Conservation (phyloP, 345 rosid species). For the Euphorbia lathyris region DNA sequence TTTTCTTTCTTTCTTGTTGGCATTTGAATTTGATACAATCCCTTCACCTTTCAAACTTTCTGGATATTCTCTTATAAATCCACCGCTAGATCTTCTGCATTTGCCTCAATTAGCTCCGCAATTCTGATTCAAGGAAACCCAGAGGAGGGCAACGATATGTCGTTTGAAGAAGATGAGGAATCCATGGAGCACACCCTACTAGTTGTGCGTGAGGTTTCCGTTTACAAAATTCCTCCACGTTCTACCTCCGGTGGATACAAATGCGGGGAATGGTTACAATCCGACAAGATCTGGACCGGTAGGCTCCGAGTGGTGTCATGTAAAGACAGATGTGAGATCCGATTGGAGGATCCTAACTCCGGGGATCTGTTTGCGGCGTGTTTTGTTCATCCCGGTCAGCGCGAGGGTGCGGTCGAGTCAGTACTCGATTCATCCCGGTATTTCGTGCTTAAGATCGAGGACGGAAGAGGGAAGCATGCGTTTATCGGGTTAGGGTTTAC, state of each 20-base stretch:
- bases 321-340: conserved; percentile 97
- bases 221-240: conserved; percentile 93
- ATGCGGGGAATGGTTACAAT: conserved; percentile 98
- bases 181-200: conserved; percentile 88
- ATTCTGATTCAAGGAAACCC: too few species aligned
- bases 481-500: conserved; percentile 89
- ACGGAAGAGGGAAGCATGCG: conserved; percentile 91
- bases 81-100: neutral
- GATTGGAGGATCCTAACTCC: conserved; percentile 86
- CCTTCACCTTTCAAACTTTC: conserved; percentile 4
- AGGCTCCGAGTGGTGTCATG: conserved; percentile 94
- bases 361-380: conserved; percentile 95
- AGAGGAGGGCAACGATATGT: conserved; percentile 59
- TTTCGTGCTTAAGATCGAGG: conserved; percentile 95
- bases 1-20: neutral
- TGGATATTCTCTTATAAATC: neutral
- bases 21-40: neutral
- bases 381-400: conserved; percentile 76
- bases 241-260: conserved; percentile 95
- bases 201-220: conserved; percentile 87
- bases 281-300: conserved; percentile 99
- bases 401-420: conserved; percentile 86
- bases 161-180: conserved; percentile 80
- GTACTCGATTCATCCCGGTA: conserved; percentile 96
- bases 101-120: neutral